phyloP scores from a whole-genome alignment of 306 rosid genomes.

The Prosopis cineraria region DNA sequence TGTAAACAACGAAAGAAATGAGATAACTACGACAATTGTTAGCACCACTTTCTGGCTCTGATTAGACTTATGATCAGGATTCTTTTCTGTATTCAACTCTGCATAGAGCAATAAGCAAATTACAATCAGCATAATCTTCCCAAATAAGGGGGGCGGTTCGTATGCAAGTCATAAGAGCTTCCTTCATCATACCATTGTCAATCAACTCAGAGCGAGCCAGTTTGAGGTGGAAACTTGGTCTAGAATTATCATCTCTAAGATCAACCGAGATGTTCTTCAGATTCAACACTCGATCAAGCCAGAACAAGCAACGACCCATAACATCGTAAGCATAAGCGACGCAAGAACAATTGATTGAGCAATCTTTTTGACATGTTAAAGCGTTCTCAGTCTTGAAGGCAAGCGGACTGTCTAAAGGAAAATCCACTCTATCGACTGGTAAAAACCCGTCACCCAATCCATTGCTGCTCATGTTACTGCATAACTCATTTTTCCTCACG shows the following conservation, averaged over 20 bases:
- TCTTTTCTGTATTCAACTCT: not conserved
- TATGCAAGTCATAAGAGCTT: not conserved
- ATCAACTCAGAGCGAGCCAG: not conserved
- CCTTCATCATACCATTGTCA: not conserved
- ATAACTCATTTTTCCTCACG: conserved; percentile 5
- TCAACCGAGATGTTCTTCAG: conserved; percentile 2
- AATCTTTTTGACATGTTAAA: not conserved
- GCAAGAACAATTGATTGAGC: conserved; percentile 23
- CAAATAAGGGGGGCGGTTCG: too few relatives aligned
- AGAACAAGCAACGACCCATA: not conserved
- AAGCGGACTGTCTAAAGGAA: not conserved
- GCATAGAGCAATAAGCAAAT: not conserved
- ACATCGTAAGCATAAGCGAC: conserved; percentile 19
- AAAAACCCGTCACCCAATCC: not conserved
- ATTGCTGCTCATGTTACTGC: not conserved
- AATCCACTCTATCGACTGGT: not conserved
- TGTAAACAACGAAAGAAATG: not conserved
- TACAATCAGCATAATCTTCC: not conserved
- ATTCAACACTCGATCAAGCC: not conserved
- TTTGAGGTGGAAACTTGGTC: not conserved
- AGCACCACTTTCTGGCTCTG: not conserved
- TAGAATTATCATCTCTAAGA: not conserved
- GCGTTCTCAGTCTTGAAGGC: too few relatives aligned
- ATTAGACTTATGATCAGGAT: not conserved
- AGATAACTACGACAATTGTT: not conserved